These are phyloP conservation scores for Nakaseomyces kungkrabaensis DNA, from an alignment of 1,139 yeast species.

Conservation along the genomic window DNA sequence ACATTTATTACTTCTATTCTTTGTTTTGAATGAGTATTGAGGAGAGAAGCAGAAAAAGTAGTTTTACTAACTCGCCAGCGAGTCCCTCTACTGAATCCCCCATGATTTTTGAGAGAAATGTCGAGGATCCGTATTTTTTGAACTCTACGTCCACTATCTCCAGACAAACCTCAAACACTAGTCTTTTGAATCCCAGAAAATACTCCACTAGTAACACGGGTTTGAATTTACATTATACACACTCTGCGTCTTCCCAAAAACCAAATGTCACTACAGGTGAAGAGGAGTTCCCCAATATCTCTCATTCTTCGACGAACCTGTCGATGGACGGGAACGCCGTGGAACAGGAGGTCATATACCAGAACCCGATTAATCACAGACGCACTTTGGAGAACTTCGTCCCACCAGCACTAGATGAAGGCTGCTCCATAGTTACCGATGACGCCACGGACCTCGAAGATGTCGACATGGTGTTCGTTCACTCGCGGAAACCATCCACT, in stretches of 20 bases:
- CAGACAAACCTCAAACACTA: constrained; percentile 7
- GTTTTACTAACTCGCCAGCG: background rate
- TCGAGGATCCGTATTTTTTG: constrained; percentile 38
- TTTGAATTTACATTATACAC: background rate
- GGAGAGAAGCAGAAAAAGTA: background rate
- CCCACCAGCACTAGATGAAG: constrained; percentile 78
- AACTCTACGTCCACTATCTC: constrained; percentile 6
- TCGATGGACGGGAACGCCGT: background rate
- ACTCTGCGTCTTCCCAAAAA: background rate
- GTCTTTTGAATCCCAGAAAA: constrained; percentile 4
- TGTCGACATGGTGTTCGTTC: constrained; percentile 52
- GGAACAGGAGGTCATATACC: constrained; percentile 3
- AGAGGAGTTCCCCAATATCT: background rate
- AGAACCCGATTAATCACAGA: constrained; percentile 27
- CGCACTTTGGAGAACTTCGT: constrained; percentile 58
- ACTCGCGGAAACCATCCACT: constrained; percentile 52
- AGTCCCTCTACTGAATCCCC: constrained; percentile 7
- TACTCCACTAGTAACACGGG: constrained; percentile 4
- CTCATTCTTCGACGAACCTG: background rate
- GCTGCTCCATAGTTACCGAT: constrained; percentile 55
- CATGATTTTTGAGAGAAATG: constrained; percentile 52
- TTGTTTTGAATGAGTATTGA: background rate
- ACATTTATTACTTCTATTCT: no score
- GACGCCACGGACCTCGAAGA: constrained; percentile 51
- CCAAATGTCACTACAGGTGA: background rate